phyloP scores from a whole-genome alignment of 495 filamentous ascomycete genomes.

The Podospora fimiseda region DNA sequence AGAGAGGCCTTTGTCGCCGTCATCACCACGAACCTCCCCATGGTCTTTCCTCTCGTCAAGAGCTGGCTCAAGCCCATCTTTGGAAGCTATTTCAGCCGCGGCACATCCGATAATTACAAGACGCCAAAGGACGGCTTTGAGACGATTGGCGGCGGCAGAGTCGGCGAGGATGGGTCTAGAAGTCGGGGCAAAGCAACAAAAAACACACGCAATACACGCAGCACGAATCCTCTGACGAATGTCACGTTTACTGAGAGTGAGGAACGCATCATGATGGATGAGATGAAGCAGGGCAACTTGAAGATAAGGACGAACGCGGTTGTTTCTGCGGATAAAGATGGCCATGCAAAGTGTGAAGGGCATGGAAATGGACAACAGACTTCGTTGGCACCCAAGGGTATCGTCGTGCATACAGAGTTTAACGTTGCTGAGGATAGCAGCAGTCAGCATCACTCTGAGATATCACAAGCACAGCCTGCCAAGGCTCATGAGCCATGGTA shows the following conservation, averaged over 20 bases:
- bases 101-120: conserved; percentile 6
- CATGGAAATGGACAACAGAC: not conserved
- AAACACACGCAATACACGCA: not conserved
- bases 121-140: conserved; percentile 6
- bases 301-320: not conserved
- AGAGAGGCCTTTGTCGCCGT: conserved; percentile 49
- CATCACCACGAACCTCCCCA: conserved; percentile 47
- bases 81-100: conserved; percentile 14
- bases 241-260: conserved; percentile 13
- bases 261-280: conserved; percentile 9
- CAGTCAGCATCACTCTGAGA: not conserved
- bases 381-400: too few relatives aligned
- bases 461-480: not conserved
- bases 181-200: too few relatives aligned
- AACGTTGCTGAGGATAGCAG: conserved; percentile 9
- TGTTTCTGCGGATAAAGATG: not conserved
- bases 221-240: conserved; percentile 9
- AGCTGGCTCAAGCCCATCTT: conserved; percentile 36
- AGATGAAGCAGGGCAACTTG: conserved; percentile 8
- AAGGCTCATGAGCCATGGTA: conserved; percentile 1
- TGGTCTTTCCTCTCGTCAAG: conserved; percentile 47
- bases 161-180: not conserved
- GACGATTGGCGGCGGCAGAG: conserved; percentile 11
- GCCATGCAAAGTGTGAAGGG: not conserved
- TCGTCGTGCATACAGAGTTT: conserved; percentile 12